These are phyloP conservation scores for Phytophthora cryptogea DNA, from an alignment of 352 stramenopile species.

Conservation along the genomic window DNA sequence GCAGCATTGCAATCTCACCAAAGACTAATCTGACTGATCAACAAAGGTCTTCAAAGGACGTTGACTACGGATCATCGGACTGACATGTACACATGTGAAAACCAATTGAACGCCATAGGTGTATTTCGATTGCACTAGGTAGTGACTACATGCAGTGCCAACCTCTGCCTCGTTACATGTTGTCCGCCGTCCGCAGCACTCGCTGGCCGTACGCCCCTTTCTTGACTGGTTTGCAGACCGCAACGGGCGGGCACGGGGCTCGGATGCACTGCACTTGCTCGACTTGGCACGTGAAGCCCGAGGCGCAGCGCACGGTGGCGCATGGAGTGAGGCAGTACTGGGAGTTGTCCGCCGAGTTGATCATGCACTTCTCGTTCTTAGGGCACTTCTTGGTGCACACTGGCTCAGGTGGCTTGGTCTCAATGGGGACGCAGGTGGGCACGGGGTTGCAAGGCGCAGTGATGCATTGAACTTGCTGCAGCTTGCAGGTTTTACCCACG, in stretches of 20 bases:
- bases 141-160: background rate
- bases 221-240: slow-evolving; percentile 25
- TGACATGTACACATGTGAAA: background rate
- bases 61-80: background rate
- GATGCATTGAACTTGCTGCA: slow-evolving; percentile 25
- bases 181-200: slow-evolving; percentile 7
- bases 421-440: slow-evolving; percentile 19
- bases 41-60: background rate
- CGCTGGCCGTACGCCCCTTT: slow-evolving; percentile 5
- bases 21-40: slow-evolving; percentile 4
- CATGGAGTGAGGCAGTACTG: slow-evolving; percentile 29
- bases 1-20: background rate
- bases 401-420: background rate
- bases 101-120: background rate
- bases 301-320: slow-evolving; percentile 19
- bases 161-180: background rate
- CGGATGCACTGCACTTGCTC: slow-evolving; percentile 32
- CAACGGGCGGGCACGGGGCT: slow-evolving; percentile 24
- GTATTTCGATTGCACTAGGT: background rate
- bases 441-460: slow-evolving; percentile 22
- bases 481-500: slow-evolving; percentile 15
- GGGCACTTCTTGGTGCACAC: slow-evolving; percentile 26
- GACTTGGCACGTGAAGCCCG: slow-evolving; percentile 20
- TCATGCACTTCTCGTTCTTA: slow-evolving; percentile 23
- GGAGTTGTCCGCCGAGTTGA: slow-evolving; percentile 21